Evolutionary conservation across 352 stramenopile genomes (phyloP), one percentile per base, ranked within the genome.

Genomic region (Phytophthora capsici): DNA sequence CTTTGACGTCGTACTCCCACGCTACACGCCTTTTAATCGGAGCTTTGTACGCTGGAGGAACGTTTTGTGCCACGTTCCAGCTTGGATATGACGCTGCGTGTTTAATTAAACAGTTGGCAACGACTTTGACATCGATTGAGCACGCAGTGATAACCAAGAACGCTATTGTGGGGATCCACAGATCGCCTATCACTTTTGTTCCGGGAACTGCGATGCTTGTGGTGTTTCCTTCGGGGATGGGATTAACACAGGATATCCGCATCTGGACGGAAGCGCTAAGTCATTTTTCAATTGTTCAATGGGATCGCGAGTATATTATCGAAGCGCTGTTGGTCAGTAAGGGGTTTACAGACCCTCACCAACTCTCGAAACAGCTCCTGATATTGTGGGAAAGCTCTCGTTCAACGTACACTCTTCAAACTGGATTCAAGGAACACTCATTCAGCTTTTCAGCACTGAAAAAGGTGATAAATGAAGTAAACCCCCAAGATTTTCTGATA

Each of bases 11-110:
- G 26, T 73, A 75, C 20, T 23, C 76, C 6, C 69, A 83, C 14
- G 57, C 77, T 2, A 58, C 67, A 4, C 79, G 73, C 19, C 60
- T 89, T 6, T 20, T 91, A 6, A 61, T 77, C 25, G 82, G 82
- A 3, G 74, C 74, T 7, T 44, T 86, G 13, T 50, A 78, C 22
- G 54, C 71, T 22, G 77, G 77, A n/a, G 77, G 77, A 0, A 73
- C 63, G 1, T 84, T 86, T 41, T 78, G 56, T 23, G 60, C 60
- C 0, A 56, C 19, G 22, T 25, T 80, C 5, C 45, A 68, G 10
- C n/a, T 69, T 2, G 20, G 48, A 2, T 14, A 20, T 3, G 50
- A n/a, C 8, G 40, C 63, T 6, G 17, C 36, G 28, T 14, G 8
- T 14, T 53, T 83, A 10, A 56, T 81, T 14, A 73, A 73, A 23